phyloP scores from a whole-genome alignment of 495 filamentous ascomycete genomes.

The Penicillium steckii region DNA sequence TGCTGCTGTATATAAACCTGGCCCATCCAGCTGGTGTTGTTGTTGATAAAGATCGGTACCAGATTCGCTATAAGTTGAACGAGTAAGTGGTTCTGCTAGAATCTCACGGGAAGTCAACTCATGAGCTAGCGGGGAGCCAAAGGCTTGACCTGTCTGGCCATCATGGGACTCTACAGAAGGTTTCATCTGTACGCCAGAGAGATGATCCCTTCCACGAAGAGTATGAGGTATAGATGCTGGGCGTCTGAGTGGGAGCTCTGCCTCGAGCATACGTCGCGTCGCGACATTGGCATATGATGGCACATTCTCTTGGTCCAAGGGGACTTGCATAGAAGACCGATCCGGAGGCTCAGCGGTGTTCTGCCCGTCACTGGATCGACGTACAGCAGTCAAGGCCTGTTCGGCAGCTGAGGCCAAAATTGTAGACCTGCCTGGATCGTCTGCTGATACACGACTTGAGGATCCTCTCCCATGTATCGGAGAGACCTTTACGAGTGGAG shows the following conservation, averaged over 20 bases:
- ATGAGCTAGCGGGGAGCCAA: conserved; percentile 33
- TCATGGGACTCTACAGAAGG: conserved; percentile 38
- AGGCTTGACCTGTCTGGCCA: conserved; percentile 24
- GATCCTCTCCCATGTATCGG: conserved; percentile 35
- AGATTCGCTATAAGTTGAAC: conserved; percentile 42
- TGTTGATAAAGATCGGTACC: conserved; percentile 19
- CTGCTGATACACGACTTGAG: conserved; percentile 23
- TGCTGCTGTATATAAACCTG: conserved; percentile 26
- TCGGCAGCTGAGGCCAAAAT: conserved; percentile 35
- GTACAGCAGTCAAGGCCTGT: conserved; percentile 38
- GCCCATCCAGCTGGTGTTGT: conserved; percentile 16
- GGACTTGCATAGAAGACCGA: not conserved
- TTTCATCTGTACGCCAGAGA: conserved; percentile 26
- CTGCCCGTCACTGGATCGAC: conserved; percentile 33
- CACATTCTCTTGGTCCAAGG: conserved; percentile 23
- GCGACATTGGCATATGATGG: conserved; percentile 30
- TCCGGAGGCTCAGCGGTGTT: conserved; percentile 10
- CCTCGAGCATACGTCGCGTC: conserved; percentile 20
- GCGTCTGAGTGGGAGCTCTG: conserved; percentile 15
- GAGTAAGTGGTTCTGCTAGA: conserved; percentile 22
- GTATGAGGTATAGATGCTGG: conserved; percentile 24
- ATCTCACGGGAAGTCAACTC: conserved; percentile 28
- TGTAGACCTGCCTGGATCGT: conserved; percentile 20
- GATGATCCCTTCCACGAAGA: conserved; percentile 12
- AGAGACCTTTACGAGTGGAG: conserved; percentile 34